phyloP scores from a whole-genome alignment of 129 eudicot species.

The Pseudognaphalium luteoalbum region DNA sequence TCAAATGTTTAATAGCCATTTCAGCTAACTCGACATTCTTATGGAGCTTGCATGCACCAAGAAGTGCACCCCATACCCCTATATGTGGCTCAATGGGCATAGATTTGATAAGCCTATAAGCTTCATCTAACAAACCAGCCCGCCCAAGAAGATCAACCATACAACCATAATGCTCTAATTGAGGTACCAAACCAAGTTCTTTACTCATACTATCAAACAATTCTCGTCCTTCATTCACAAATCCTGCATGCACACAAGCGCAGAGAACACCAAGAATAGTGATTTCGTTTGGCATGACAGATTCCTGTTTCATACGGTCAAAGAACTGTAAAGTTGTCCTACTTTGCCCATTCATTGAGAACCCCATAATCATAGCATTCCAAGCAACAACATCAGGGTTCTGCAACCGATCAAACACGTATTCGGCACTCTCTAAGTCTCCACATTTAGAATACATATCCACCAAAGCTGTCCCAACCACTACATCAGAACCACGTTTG shows the following conservation, averaged over 20 bases:
- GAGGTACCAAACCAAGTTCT: constrained; percentile 35
- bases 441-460: constrained; percentile 64
- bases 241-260: constrained; percentile 58
- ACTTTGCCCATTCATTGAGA: constrained; percentile 50
- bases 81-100: constrained; percentile 45
- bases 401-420: constrained; percentile 39
- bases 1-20: constrained; percentile 35
- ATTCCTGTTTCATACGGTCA: constrained; percentile 31
- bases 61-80: constrained; percentile 53
- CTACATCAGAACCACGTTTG: constrained; percentile 25
- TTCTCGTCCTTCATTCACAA: constrained; percentile 42
- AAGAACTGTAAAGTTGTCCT: constrained; percentile 35
- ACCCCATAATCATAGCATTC: constrained; percentile 59
- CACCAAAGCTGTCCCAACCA: constrained; percentile 51
- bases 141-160: constrained; percentile 56
- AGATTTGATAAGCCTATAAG: constrained; percentile 30
- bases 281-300: constrained; percentile 42
- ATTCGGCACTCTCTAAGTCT: constrained; percentile 33
- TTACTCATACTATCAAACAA: constrained; percentile 36
- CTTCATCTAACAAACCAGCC: constrained; percentile 50
- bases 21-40: constrained; percentile 51
- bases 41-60: constrained; percentile 54
- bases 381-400: constrained; percentile 50
- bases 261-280: constrained; percentile 50
- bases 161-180: constrained; percentile 50